Conservation (phyloP, 23 red algal genomes). For the Gracilaria domingensis region DNA sequence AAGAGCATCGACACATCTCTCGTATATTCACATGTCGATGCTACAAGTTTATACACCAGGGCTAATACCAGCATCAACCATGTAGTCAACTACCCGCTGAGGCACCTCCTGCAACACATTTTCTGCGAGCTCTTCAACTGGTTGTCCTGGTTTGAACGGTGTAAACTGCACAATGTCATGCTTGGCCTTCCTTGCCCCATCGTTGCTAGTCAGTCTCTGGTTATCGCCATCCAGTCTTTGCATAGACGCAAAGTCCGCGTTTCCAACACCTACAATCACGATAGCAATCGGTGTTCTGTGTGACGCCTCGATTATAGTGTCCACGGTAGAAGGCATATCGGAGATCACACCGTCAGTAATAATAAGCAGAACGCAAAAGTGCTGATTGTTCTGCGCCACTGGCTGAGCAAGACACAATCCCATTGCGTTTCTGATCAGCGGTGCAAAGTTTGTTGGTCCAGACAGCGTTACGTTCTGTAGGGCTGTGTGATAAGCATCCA, state of each 20-base stretch:
- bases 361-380: conserved; percentile 78
- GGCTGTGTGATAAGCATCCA: conserved; percentile 63
- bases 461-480: conserved; percentile 60
- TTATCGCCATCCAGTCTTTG: conserved; percentile 69
- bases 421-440: conserved; percentile 47
- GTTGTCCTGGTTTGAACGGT: conserved; percentile 27
- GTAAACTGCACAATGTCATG: conserved; percentile 82
- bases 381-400: conserved; percentile 57
- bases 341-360: conserved; percentile 85
- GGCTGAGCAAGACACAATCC: conserved; percentile 12
- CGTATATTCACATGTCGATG: background rate
- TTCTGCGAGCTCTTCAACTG: conserved; percentile 50
- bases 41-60: conserved; percentile 23
- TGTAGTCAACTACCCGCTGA: conserved; percentile 61
- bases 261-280: conserved; percentile 84
- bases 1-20: background rate
- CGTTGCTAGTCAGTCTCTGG: conserved; percentile 22
- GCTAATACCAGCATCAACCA: conserved; percentile 64
- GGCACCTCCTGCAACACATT: conserved; percentile 76
- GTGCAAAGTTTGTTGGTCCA: conserved; percentile 65
- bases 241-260: conserved; percentile 78
- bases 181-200: conserved; percentile 45
- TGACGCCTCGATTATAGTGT: conserved; percentile 71
- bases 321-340: conserved; percentile 70
- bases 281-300: conserved; percentile 67